Percentiles rank a stretch among this genome's conserved stretches.
These are phyloP conservation scores for Daldinia decipiens DNA, from an alignment of 495 filamentous ascomycete genomes.

Conservation along the genomic window DNA sequence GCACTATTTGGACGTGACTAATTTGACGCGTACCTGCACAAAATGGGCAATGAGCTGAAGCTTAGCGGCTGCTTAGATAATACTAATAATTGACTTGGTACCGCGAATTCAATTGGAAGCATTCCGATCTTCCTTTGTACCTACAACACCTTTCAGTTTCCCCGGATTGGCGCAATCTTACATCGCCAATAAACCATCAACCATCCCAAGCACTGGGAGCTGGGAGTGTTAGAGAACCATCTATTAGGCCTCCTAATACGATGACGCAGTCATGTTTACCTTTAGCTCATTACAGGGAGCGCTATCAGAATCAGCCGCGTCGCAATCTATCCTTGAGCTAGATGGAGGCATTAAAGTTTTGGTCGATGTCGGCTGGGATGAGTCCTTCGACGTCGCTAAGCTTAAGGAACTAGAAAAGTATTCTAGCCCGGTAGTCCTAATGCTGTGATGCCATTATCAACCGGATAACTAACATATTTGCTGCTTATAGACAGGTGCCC, in stretches of 20 bases:
- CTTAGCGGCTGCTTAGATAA: not conserved
- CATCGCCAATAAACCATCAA: slow-evolving; percentile 3
- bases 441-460: not conserved
- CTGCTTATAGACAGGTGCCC: slow-evolving; percentile 73
- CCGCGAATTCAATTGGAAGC: slow-evolving; percentile 3
- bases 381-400: slow-evolving; percentile 81
- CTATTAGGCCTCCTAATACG: slow-evolving; percentile 11
- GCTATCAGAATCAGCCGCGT: slow-evolving; percentile 84
- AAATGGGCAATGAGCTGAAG: not conserved
- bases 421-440: slow-evolving; percentile 40
- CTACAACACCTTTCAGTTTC: slow-evolving; percentile 7
- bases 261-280: slow-evolving; percentile 79
- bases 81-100: slow-evolving; percentile 1
- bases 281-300: slow-evolving; percentile 94
- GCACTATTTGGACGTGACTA: not conserved
- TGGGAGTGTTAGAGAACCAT: not conserved
- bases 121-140: slow-evolving; percentile 2
- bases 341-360: slow-evolving; percentile 96
- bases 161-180: not conserved
- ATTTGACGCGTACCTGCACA: not conserved
- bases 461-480: slow-evolving; percentile 21
- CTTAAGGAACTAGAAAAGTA: slow-evolving; percentile 90
- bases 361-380: slow-evolving; percentile 96
- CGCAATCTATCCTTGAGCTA: slow-evolving; percentile 93
- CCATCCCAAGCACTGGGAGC: not conserved